phyloP scores from a whole-genome alignment of 768 basidiomycete genomes.

The Myochromella boudieri region DNA sequence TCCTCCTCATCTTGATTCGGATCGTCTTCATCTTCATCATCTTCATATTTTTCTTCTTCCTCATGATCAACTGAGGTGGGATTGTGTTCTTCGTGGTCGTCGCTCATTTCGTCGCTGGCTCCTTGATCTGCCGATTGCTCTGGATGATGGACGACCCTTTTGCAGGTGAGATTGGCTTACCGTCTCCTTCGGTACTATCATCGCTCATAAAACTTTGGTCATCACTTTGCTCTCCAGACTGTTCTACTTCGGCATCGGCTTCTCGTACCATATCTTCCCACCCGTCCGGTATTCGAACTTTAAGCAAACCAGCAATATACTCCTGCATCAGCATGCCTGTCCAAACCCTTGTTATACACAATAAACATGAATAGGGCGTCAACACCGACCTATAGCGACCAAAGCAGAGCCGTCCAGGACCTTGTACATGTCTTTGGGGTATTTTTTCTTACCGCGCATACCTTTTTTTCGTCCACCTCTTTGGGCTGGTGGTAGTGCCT shows the following conservation, averaged over 20 bases:
- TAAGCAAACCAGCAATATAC: constrained; percentile 47
- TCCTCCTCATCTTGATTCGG: neutral
- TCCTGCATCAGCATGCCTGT: constrained; percentile 69
- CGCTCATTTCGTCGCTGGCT: neutral
- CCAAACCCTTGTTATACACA: constrained; percentile 3
- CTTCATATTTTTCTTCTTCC: constrained; percentile 10
- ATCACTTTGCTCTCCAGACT: constrained; percentile 14
- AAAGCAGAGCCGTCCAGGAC: constrained; percentile 72
- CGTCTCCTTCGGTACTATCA: no score
- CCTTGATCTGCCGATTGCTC: no score
- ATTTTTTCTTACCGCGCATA: constrained; percentile 17
- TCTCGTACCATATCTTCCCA: constrained; percentile 42
- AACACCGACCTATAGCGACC: constrained; percentile 61
- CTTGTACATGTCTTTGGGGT: constrained; percentile 69
- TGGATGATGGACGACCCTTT: no score
- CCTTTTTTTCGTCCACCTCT: constrained; percentile 20
- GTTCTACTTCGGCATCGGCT: constrained; percentile 12
- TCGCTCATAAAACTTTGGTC: no score
- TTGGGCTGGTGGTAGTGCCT: constrained; percentile 6
- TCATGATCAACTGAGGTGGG: constrained; percentile 1
- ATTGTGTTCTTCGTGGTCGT: neutral
- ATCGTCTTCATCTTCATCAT: constrained; percentile 7
- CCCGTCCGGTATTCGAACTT: constrained; percentile 37
- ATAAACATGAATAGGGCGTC: neutral
- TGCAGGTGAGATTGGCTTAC: no score